Evolutionary conservation across 2,329 filamentous ascomycete species (phyloP).

Genomic region (Sporothrix protearum): DNA sequence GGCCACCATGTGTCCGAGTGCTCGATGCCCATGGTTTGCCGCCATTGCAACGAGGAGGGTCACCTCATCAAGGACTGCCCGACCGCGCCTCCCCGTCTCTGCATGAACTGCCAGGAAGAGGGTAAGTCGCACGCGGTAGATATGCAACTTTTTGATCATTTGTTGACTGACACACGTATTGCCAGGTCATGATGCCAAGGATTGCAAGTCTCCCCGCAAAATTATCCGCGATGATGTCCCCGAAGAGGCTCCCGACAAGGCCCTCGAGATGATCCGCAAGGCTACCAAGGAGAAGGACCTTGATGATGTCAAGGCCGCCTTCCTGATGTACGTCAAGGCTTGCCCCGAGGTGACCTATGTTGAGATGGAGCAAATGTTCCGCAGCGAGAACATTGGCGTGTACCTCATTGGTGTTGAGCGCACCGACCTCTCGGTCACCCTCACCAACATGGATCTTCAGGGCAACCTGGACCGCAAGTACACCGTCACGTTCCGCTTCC

Average conservation of each 20-base stretch:
- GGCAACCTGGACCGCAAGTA: constrained; percentile 64
- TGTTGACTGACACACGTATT: neutral
- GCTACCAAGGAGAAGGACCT: constrained; percentile 55
- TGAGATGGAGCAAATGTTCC: constrained; percentile 60
- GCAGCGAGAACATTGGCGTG: constrained; percentile 50
- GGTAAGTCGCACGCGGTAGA: constrained; percentile 39
- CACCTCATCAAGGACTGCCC: constrained; percentile 56
- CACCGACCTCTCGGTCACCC: constrained; percentile 48
- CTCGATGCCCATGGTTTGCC: constrained; percentile 37
- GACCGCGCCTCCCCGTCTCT: constrained; percentile 50
- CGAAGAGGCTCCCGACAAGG: constrained; percentile 50
- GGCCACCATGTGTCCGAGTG: constrained; percentile 54
- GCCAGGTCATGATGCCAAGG: constrained; percentile 46
- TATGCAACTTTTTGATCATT: neutral
- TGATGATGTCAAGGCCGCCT: constrained; percentile 59
- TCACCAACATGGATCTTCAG: constrained; percentile 70
- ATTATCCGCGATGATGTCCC: constrained; percentile 52
- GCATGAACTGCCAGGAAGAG: constrained; percentile 59
- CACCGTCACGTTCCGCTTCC: constrained; percentile 60
- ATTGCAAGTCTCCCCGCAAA: constrained; percentile 59
- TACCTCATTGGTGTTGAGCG: constrained; percentile 63
- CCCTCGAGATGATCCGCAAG: constrained; percentile 54
- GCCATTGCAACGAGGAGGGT: constrained; percentile 45
- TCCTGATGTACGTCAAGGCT: constrained; percentile 60
- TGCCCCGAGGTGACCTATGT: constrained; percentile 55